phyloP scores from a whole-genome alignment of 2,329 filamentous ascomycete genomes.

The Apiospora kogelbergensis region DNA sequence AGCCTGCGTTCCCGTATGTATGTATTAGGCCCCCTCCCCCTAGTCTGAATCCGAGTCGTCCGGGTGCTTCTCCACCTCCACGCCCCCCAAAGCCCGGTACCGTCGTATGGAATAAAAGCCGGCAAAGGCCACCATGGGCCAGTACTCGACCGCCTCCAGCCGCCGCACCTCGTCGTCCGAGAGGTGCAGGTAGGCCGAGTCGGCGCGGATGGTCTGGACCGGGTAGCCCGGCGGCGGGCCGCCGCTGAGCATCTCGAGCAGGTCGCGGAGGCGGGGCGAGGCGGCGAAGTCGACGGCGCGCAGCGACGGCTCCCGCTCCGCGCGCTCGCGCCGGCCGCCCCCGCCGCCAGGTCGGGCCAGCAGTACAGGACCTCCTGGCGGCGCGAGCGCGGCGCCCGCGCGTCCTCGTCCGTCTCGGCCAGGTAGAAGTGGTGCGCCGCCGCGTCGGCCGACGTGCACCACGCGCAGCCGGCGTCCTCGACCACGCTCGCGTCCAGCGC shows the following conservation, averaged over 20 bases:
- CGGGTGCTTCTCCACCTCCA: not conserved
- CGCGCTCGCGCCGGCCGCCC: not conserved
- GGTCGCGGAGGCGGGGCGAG: not conserved
- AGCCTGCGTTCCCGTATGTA: too few species aligned
- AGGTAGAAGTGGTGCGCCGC: not conserved
- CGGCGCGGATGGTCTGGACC: not conserved
- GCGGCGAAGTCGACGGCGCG: not conserved
- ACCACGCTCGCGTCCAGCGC: not conserved
- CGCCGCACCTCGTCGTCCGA: not conserved
- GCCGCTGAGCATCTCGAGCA: not conserved
- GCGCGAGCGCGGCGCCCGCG: too few species aligned
- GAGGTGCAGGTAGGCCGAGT: not conserved
- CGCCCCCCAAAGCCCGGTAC: not conserved
- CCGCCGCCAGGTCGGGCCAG: not conserved
- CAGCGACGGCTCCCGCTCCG: not conserved
- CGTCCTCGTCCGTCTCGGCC: not conserved
- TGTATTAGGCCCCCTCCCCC: too few species aligned
- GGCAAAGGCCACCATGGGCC: not conserved
- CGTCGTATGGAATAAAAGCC: not conserved
- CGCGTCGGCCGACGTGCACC: not conserved
- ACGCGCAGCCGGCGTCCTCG: not conserved
- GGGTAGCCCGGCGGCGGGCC: not conserved
- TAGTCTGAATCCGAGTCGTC: not conserved
- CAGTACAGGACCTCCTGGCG: not conserved
- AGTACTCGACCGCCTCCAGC: not conserved